Conservation (phyloP, 73 alveolate species). For the Paramecium biaurelia region DNA sequence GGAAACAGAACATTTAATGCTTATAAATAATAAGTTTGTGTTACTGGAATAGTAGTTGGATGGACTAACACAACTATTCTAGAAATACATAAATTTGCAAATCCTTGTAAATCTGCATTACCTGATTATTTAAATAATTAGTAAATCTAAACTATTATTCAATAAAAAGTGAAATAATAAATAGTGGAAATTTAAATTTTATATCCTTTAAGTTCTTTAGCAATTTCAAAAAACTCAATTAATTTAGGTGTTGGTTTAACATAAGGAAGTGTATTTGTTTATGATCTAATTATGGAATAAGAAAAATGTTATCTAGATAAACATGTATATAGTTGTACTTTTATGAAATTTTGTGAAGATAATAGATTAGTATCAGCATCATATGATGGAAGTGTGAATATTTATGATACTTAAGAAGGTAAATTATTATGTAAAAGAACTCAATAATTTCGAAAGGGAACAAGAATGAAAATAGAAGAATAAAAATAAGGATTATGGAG, state of each 20-base stretch:
- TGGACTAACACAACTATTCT: constrained; percentile 42
- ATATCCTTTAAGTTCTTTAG: neutral
- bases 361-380: constrained; percentile 54
- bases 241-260: constrained; percentile 43
- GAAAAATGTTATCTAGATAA: neutral
- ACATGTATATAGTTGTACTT: neutral
- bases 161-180: neutral
- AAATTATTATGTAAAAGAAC: constrained; percentile 54
- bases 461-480: neutral
- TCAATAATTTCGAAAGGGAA: constrained; percentile 33
- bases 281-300: neutral
- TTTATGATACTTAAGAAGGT: constrained; percentile 45
- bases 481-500: constrained; percentile 35
- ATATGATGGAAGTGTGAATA: constrained; percentile 55
- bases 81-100: constrained; percentile 42
- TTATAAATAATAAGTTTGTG: neutral
- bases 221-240: neutral
- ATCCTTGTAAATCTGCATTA: neutral
- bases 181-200: neutral
- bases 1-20: constrained; percentile 27
- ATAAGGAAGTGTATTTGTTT: constrained; percentile 11
- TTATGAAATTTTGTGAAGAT: constrained; percentile 46
- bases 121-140: neutral
- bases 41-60: constrained; percentile 43
- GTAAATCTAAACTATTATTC: neutral